These are phyloP conservation scores for Saturnispora kantuleensis DNA, from an alignment of 805 yeast genomes.

Conservation along the genomic window DNA sequence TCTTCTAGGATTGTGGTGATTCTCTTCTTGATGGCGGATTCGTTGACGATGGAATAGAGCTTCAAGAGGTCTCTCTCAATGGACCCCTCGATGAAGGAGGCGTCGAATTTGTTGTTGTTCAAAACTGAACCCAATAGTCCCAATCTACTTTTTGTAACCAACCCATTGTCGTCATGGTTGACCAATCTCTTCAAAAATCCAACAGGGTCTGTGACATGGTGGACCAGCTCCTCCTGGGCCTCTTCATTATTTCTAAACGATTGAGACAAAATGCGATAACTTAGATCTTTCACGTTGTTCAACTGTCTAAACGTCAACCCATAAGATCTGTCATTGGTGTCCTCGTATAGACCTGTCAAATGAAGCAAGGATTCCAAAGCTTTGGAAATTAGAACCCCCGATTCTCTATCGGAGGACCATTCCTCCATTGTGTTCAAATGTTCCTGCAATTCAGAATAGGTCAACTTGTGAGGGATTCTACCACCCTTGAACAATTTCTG, in stretches of 20 bases:
- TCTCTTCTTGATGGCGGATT: slow-evolving; percentile 28
- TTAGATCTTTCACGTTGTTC: slow-evolving; percentile 35
- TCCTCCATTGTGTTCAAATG: slow-evolving; percentile 40
- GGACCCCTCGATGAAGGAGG: slow-evolving; percentile 12
- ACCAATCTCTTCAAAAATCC: slow-evolving; percentile 16
- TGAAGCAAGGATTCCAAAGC: slow-evolving; percentile 27
- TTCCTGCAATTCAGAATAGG: slow-evolving; percentile 9
- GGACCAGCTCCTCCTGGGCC: slow-evolving; percentile 16
- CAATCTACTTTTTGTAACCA: slow-evolving; percentile 30
- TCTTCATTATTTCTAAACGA: slow-evolving; percentile 64
- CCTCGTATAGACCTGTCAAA: slow-evolving; percentile 21
- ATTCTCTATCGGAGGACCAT: slow-evolving; percentile 57
- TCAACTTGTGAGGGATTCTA: neutral
- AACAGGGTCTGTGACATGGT: slow-evolving; percentile 14
- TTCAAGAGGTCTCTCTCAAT: slow-evolving; percentile 21
- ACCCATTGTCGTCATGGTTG: slow-evolving; percentile 2
- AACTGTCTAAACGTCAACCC: slow-evolving; percentile 11
- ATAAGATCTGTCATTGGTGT: slow-evolving; percentile 3
- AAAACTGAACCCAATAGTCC: slow-evolving; percentile 43
- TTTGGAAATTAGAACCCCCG: slow-evolving; percentile 40
- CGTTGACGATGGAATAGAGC: slow-evolving; percentile 14
- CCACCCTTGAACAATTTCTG: slow-evolving; percentile 1
- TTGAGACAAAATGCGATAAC: slow-evolving; percentile 53
- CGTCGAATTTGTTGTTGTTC: slow-evolving; percentile 28
- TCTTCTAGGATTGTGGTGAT: slow-evolving; percentile 40